phyloP scores from a whole-genome alignment of 2,329 filamentous ascomycete species.

The Fusarium buharicum region DNA sequence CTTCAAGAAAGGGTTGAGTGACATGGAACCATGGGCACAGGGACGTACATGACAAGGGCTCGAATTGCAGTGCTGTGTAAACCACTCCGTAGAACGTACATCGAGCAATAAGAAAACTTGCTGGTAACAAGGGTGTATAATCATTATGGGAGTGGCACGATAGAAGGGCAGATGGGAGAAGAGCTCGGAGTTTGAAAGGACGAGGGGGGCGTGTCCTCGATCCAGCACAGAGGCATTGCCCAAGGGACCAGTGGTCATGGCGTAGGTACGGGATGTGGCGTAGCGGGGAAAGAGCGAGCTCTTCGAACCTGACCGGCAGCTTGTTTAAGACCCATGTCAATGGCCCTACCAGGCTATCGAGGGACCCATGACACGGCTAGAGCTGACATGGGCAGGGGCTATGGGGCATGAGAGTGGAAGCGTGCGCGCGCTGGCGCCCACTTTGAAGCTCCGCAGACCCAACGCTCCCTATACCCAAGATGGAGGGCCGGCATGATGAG shows the following conservation, averaged over 20 bases:
- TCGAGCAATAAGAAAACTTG: conserved; percentile 42
- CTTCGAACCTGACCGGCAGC: conserved; percentile 37
- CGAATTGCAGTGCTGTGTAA: conserved; percentile 38
- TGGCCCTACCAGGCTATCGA: conserved; percentile 44
- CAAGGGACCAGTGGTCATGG: conserved; percentile 43
- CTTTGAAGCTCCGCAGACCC: conserved; percentile 38
- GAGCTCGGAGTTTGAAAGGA: conserved; percentile 30
- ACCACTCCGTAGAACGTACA: conserved; percentile 36
- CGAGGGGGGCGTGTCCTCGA: conserved; percentile 31
- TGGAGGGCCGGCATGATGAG: conserved; percentile 42
- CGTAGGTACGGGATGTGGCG: conserved; percentile 45
- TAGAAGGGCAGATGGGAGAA: conserved; percentile 33
- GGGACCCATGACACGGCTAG: conserved; percentile 38
- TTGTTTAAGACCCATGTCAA: conserved; percentile 37
- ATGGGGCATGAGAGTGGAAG: conserved; percentile 29
- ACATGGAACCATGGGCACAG: conserved; percentile 43
- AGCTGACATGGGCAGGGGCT: conserved; percentile 23
- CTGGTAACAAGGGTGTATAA: conserved; percentile 37
- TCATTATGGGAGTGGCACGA: conserved; percentile 46
- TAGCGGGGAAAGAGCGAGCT: conserved; percentile 45
- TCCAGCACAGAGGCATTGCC: conserved; percentile 37
- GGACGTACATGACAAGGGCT: conserved; percentile 41
- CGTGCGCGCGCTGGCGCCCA: conserved; percentile 27
- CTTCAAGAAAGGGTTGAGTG: conserved; percentile 44
- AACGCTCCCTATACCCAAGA: conserved; percentile 40